Base-by-base conservation (phyloP, 208 protist species). In the Entamoeba invadens region DNA sequence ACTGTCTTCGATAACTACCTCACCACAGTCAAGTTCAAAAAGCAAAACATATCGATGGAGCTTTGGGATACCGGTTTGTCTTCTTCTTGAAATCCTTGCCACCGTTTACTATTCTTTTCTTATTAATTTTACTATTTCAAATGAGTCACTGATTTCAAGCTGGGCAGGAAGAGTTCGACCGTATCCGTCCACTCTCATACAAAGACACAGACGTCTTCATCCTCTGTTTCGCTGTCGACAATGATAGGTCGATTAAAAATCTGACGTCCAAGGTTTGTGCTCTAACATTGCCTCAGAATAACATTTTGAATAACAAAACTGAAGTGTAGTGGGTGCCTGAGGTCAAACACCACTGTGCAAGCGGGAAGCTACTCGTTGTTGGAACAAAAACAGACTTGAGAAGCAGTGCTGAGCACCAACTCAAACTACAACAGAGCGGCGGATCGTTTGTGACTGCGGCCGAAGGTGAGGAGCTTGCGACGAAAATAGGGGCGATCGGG, bases 401-500 rank as follows among this genome's bases (percentile, higher is more conserved):
- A 93, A 93, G 93, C 31, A 93, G 95, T 93, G 38, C 95, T 94
- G 45, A 93, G 38, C 95, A 95, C 14, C 57, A 87, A 87, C 38
- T 87, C 31, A 87, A 87, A 87, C 38, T 87, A 87, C 57, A 87
- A 38, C 57, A 87, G 38, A 87, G 38, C 31, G 57, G 57, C 12
- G 57, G 38, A 38, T 87, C 57, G 1, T 14, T 97, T 4, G 42
- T 97, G 46, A 95, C 95, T 38, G 45, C 35, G 16, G 94, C 96
- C 46, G 14, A 94, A 42, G 96, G 96, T 57, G 45, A 96, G 31
- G 45, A 95, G 92, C 94, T 97, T 46, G 95, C 95, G 45, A 95
- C 96, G 44, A 93, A 97, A 91, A 97, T 98, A 91, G 93, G 94
- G 47, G 97, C 97, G 45, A 91, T 96, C 44, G 95, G 96, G 45